Percentiles rank a stretch among this genome's conserved stretches.
phyloP scores from a whole-genome alignment of 2,329 filamentous ascomycete genomes.

The Hypoxylon rubiginosum region DNA sequence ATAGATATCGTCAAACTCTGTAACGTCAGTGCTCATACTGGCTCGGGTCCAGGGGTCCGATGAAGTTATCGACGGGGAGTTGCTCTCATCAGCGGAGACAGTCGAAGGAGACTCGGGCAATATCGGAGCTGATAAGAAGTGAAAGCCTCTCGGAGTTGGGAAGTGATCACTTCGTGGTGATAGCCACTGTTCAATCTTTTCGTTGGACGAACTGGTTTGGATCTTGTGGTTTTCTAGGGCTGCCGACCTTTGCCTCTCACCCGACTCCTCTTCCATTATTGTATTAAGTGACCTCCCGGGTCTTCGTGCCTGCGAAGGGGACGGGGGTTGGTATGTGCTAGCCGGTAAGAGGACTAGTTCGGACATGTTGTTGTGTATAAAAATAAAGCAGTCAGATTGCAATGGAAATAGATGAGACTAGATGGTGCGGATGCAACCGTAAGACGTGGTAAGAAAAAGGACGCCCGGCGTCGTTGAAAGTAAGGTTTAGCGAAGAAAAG shows the following conservation, averaged over 20 bases:
- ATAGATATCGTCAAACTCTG: constrained; percentile 89
- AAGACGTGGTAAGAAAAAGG: constrained; percentile 49
- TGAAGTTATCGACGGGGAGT: constrained; percentile 64
- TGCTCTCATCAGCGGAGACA: constrained; percentile 63
- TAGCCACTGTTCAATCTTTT: constrained; percentile 70
- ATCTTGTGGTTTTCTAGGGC: constrained; percentile 45
- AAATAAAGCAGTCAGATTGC: constrained; percentile 44
- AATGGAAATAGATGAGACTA: constrained; percentile 42
- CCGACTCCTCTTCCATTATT: constrained; percentile 71
- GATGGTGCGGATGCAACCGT: constrained; percentile 34
- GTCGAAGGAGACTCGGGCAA: constrained; percentile 73
- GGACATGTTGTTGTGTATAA: constrained; percentile 60
- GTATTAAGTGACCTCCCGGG: constrained; percentile 70
- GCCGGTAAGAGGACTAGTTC: constrained; percentile 58
- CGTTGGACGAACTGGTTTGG: constrained; percentile 54
- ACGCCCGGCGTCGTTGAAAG: constrained; percentile 52
- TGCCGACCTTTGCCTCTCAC: constrained; percentile 53
- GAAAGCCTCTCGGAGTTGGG: constrained; percentile 76
- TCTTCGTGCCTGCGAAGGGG: constrained; percentile 70
- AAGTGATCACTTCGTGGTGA: constrained; percentile 75
- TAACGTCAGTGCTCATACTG: constrained; percentile 74
- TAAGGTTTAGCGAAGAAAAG: constrained; percentile 49
- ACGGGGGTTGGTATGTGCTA: constrained; percentile 61
- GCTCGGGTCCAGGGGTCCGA: constrained; percentile 74
- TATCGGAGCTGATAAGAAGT: constrained; percentile 74